These are phyloP conservation scores for Pelargonium exstipulatum DNA, from an alignment of 441 rosid species.

Conservation along the genomic window DNA sequence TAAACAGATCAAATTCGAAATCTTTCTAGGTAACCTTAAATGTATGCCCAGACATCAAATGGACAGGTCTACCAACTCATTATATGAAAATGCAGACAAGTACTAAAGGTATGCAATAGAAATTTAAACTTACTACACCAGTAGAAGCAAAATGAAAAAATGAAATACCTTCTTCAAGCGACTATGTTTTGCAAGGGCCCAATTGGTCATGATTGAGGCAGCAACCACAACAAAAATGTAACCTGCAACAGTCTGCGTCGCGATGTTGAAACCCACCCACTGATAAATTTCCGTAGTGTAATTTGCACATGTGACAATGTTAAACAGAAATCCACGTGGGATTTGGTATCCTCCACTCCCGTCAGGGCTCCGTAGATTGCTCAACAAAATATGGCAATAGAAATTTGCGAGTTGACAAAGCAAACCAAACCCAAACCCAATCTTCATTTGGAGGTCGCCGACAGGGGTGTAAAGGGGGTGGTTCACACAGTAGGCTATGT, in stretches of 20 bases:
- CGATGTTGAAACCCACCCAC: slow-evolving; percentile 91
- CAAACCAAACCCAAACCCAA: slow-evolving; percentile 76
- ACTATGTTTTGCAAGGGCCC: slow-evolving; percentile 92
- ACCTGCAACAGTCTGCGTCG: slow-evolving; percentile 87
- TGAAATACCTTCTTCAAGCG: slow-evolving; percentile 68
- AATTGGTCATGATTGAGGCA: slow-evolving; percentile 72
- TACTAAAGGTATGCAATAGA: neutral
- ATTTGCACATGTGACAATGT: slow-evolving; percentile 87
- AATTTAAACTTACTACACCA: neutral
- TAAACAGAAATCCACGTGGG: slow-evolving; percentile 82
- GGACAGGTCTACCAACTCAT: neutral
- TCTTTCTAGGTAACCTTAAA: no score
- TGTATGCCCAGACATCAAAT: neutral
- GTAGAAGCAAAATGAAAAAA: neutral
- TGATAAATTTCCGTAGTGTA: slow-evolving; percentile 94
- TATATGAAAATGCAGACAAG: neutral
- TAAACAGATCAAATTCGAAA: no score
- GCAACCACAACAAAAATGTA: slow-evolving; percentile 80
- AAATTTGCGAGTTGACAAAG: slow-evolving; percentile 70
- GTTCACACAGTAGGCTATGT: slow-evolving; percentile 72
- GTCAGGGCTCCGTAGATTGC: slow-evolving; percentile 56
- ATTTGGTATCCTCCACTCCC: slow-evolving; percentile 85
- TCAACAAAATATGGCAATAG: slow-evolving; percentile 74
- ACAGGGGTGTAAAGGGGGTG: slow-evolving; percentile 89
- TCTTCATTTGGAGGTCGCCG: slow-evolving; percentile 78